Evolutionary conservation across 768 basidiomycete genomes (phyloP).

Genomic region (Tricholoma saponaceum): DNA sequence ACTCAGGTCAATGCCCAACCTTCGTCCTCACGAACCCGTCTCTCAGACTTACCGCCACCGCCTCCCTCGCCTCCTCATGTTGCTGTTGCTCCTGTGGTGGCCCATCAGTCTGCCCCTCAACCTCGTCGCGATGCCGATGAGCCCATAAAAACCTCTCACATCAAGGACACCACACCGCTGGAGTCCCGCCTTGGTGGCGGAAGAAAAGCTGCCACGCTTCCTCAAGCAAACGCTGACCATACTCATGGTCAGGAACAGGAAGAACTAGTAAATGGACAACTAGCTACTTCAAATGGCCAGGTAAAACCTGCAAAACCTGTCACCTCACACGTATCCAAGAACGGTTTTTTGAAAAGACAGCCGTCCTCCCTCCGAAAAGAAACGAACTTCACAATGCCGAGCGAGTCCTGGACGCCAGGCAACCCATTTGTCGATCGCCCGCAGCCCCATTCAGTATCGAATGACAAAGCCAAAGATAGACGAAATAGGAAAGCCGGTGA

Average conservation of each 20-base stretch:
- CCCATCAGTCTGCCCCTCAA: background rate
- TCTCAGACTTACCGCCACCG: background rate
- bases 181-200: background rate
- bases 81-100: background rate
- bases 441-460: background rate
- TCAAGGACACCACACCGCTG: background rate
- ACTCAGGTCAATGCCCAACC: constrained; percentile 24
- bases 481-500: background rate
- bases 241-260: background rate
- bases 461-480: background rate
- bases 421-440: constrained; percentile 4
- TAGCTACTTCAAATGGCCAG: background rate
- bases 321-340: background rate
- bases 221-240: background rate
- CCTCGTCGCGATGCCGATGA: background rate
- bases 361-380: background rate
- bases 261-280: background rate
- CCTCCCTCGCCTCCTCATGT: background rate
- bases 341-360: background rate
- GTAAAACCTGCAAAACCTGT: background rate
- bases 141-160: background rate
- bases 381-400: background rate
- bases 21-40: constrained; percentile 21
- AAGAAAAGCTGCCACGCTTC: background rate
- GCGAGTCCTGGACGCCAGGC: constrained; percentile 12